Evolutionary conservation across 768 basidiomycete genomes (phyloP), one percentile per base, ranked within the genome.

Genomic region (Albatrellus ellisii): DNA sequence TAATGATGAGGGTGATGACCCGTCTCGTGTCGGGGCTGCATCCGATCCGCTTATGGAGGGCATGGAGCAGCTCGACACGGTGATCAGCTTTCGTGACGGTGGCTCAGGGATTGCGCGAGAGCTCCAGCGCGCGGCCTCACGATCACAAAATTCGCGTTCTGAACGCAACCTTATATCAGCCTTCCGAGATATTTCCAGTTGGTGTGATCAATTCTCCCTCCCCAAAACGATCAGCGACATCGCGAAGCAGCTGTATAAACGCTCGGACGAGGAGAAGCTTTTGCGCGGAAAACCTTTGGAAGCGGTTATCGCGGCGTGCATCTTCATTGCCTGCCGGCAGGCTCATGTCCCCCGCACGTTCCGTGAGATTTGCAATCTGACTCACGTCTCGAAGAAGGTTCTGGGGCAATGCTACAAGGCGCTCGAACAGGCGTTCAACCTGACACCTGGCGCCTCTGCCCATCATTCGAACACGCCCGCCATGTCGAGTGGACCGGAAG

Each of bases 1-100:
- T 51, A 95, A 98, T 58, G 94, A 97, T 54, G 95, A 99, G 68
- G 92, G 94, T 48, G 94, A 97, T 59, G 95, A 99, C 60, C 95
- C 95, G 48, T 98, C 95, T 51, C 95, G 95, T 83, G 95, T 99
- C 52, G 95, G 95, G 65, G 91, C 89, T 42, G 90, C 91, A 33
- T 77, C 82, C 15, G 90, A 97, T 61, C 89, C 92, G 24, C 65
- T 92, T 32, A 70, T 98, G 65, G 90, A 97, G 59, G 91, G 90
- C 28, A 81, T 89, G 54, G 92, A 95, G 55, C 86, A 94, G 59
- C 73, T 98, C 36, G 84, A 91, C 54, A 98, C 95, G 26, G 75
- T 88, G 43, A 97, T 98, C 60, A 87, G 87, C 51, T 95, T 94
- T 62, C 78, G 84, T 39, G 95, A 98, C 56, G 92, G 92, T 47